Conservation (phyloP, 2,329 filamentous ascomycete genomes). For the Leptographium procerum region DNA sequence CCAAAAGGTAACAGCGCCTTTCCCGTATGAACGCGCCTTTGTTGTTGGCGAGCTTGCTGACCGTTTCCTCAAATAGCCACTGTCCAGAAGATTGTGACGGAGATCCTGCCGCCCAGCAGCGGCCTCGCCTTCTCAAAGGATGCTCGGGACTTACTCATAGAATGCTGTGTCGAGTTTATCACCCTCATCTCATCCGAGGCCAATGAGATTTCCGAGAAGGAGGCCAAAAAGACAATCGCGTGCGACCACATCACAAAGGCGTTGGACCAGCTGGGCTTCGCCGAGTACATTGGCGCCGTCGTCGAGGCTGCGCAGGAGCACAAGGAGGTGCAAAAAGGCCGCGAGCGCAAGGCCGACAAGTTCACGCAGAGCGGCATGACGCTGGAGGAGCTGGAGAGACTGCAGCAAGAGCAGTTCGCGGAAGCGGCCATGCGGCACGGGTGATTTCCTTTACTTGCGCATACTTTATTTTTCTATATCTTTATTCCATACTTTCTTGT, state of each 20-base stretch:
- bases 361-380: conserved; percentile 89
- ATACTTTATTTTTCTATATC: background rate
- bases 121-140: conserved; percentile 90
- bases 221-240: conserved; percentile 98
- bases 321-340: conserved; percentile 84
- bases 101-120: conserved; percentile 67
- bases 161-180: conserved; percentile 99
- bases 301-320: conserved; percentile 80
- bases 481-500: background rate
- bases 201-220: conserved; percentile 97
- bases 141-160: conserved; percentile 86
- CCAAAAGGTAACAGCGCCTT: conserved; percentile 42
- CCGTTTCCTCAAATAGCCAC: conserved; percentile 36
- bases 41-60: conserved; percentile 12
- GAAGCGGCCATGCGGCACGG: conserved; percentile 65
- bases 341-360: conserved; percentile 95
- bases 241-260: conserved; percentile 97
- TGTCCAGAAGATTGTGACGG: conserved; percentile 79
- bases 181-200: conserved; percentile 97
- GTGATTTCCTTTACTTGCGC: conserved; percentile 12
- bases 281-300: conserved; percentile 82
- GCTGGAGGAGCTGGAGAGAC: conserved; percentile 75
- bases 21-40: background rate
- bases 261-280: conserved; percentile 82
- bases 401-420: conserved; percentile 87